A percentile compares a stretch with the other conserved stretches of the same genome.
These are phyloP conservation scores for Suillus sp. DNA, from an alignment of 768 basidiomycete genomes.

Conservation along the genomic window DNA sequence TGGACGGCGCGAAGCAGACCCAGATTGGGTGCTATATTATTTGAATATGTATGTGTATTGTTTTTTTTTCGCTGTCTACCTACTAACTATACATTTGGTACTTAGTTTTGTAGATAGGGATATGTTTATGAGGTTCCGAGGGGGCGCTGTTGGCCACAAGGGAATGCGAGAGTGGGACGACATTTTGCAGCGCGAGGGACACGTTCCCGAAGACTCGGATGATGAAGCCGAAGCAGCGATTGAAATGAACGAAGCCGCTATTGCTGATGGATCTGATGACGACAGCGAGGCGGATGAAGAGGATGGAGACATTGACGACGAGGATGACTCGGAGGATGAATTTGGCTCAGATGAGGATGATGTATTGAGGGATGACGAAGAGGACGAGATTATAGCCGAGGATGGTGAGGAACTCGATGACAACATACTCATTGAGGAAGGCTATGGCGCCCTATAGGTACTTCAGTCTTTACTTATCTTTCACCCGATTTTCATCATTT, in stretches of 20 bases:
- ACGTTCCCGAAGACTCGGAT: background rate
- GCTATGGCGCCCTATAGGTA: background rate
- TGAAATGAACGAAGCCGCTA: too few relatives aligned
- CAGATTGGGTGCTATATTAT: slow-evolving; percentile 35
- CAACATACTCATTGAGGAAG: background rate
- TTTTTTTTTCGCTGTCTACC: background rate
- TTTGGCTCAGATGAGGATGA: background rate
- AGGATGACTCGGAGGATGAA: background rate
- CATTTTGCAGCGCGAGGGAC: background rate
- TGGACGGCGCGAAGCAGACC: slow-evolving; percentile 12
- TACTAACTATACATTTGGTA: background rate
- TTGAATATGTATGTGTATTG: slow-evolving; percentile 34
- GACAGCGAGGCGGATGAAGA: too few relatives aligned
- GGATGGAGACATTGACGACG: too few relatives aligned
- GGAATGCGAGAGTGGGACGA: slow-evolving; percentile 17
- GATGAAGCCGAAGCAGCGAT: background rate
- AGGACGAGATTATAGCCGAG: background rate
- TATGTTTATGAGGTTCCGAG: slow-evolving; percentile 31
- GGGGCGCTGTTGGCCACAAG: slow-evolving; percentile 34
- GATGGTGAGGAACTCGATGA: background rate
- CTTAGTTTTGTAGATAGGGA: slow-evolving; percentile 41
- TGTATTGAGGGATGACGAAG: background rate
- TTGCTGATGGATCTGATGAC: too few relatives aligned
- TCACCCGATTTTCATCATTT: too few relatives aligned
- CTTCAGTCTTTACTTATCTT: background rate